Evolutionary conservation across 371 early-diverging fungal species (phyloP).

Genomic region (Phascolomyces articulosus): DNA sequence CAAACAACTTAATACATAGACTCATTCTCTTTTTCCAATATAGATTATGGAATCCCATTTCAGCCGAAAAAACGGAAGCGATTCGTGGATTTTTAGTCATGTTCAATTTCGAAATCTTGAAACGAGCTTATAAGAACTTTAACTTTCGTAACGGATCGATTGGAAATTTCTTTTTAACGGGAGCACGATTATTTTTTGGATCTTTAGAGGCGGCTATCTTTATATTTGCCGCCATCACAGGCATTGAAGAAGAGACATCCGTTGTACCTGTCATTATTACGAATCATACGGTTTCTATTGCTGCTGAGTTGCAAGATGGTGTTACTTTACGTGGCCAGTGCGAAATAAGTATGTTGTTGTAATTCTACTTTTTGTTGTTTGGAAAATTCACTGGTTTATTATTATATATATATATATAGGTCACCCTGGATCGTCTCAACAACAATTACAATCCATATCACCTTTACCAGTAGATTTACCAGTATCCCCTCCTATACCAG

Average conservation of each 20-base stretch:
- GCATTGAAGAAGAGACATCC: conserved; percentile 55
- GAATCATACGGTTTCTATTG: conserved; percentile 61
- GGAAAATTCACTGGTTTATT: too few species aligned
- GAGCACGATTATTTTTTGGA: conserved; percentile 71
- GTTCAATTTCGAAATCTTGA: conserved; percentile 70
- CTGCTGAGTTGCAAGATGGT: conserved; percentile 62
- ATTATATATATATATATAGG: too few species aligned
- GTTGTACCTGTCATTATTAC: conserved; percentile 69
- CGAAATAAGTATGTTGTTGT: too few species aligned
- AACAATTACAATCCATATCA: background rate
- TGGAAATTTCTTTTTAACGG: conserved; percentile 79
- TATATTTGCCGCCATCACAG: conserved; percentile 64
- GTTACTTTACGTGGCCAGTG: conserved; percentile 63
- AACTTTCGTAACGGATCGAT: conserved; percentile 75
- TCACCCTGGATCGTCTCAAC: conserved; percentile 25
- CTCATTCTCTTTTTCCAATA: background rate
- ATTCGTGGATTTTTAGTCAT: conserved; percentile 73
- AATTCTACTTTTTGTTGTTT: too few species aligned
- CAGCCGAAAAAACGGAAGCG: conserved; percentile 64
- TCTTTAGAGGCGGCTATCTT: conserved; percentile 72
- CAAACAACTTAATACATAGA: too few species aligned
- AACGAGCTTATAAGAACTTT: conserved; percentile 65
- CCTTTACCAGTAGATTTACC: background rate
- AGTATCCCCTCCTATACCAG: background rate
- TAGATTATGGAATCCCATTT: conserved; percentile 63